Evolutionary conservation across 768 basidiomycete genomes (phyloP), one percentile per base, ranked within the genome.

Genomic region (Tricholoma bakamatsutake): DNA sequence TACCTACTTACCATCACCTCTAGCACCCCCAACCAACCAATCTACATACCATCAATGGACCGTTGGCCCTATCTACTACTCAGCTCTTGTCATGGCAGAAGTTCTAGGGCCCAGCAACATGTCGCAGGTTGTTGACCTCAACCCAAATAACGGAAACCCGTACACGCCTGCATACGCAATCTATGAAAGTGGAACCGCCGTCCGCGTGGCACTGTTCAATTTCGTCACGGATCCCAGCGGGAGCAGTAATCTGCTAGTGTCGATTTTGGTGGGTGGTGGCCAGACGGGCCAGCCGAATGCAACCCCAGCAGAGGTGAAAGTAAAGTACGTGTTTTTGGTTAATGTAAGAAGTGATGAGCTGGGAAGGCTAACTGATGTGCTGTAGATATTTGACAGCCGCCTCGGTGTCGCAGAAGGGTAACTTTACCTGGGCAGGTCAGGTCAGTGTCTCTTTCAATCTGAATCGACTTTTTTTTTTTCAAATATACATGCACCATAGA

Each of bases 21-120:
- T n/a, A 59, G 58, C 62, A 9, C 62, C 62, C 6, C 62, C 62
- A 12, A 64, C 62, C 50, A 82, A 84, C 61, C 76, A 85, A 56
- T 79, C 82, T 6, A 64, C 73, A 0, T 83, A 77, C 70, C 78
- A 78, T 53, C 72, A 86, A 70, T 93, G 88, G 89, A 87, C 87
- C 0, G 73, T 90, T 46, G 88, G 87, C 0, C 82, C 89, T 0
- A 73, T 86, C 50, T 91, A 88, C 71, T 93, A 92, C 67, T 78
- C 88, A 0, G 78, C 85, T 3, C 73, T 94, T 5, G 77, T 82
- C 59, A 72, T 87, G 57, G 83, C 88, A 1, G 89, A 92, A 66
- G 75, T 76, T 1, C 70, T 91, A 24, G 87, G 87, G 12, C 68
- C 77, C 21, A 76, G 79, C 13, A 84, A 85, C 66, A 68, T 65